Conservation (phyloP, 2,329 filamentous ascomycete genomes). For the Corynespora cassiicola region DNA sequence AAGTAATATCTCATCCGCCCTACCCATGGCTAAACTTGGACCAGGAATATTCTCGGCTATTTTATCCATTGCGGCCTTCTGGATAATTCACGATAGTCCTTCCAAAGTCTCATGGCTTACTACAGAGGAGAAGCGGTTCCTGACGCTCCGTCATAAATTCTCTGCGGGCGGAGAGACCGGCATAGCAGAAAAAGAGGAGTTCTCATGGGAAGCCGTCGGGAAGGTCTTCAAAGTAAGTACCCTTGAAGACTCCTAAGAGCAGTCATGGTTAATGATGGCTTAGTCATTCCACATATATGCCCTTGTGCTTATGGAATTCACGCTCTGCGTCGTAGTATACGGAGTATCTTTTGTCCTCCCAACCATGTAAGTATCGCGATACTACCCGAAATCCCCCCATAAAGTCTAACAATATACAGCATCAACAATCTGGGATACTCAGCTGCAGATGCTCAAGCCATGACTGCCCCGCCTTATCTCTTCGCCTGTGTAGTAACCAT, state of each 20-base stretch:
- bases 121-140: constrained; percentile 17
- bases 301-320: constrained; percentile 7
- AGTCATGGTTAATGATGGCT: too few relatives aligned
- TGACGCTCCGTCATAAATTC: constrained; percentile 10
- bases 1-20: background rate
- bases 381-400: too few relatives aligned
- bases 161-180: constrained; percentile 19
- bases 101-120: constrained; percentile 16
- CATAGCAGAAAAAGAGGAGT: constrained; percentile 16
- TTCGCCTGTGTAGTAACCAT: constrained; percentile 17
- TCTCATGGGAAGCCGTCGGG: constrained; percentile 10
- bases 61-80: constrained; percentile 7
- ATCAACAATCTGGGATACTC: constrained; percentile 19
- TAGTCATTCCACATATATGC: constrained; percentile 11
- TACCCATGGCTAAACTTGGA: too few relatives aligned
- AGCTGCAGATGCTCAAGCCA: constrained; percentile 18
- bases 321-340: constrained; percentile 11
- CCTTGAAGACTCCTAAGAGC: background rate
- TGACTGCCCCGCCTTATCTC: constrained; percentile 19
- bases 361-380: too few relatives aligned
- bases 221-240: constrained; percentile 14
- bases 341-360: constrained; percentile 11
- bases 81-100: constrained; percentile 12
- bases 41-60: constrained; percentile 4
- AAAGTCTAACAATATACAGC: too few relatives aligned